phyloP scores from a whole-genome alignment of 192 early-diverging fungal genomes.

The Geosiphon pyriformis region DNA sequence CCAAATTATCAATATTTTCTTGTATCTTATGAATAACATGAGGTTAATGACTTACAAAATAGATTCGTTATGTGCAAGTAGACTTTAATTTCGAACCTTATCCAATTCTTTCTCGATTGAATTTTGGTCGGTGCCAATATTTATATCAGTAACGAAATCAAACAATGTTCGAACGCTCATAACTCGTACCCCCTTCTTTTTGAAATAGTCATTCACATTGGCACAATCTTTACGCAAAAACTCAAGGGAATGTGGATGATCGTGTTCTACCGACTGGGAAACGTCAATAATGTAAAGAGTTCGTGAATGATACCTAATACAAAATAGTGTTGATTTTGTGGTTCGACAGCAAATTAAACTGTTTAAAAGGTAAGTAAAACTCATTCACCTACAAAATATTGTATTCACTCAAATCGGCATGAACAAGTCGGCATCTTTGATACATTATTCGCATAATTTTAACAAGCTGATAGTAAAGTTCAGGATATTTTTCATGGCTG shows the following conservation, averaged over 20 bases:
- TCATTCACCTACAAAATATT: slow-evolving; percentile 71
- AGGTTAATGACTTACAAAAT: no score
- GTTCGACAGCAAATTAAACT: slow-evolving; percentile 13
- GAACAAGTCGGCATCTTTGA: slow-evolving; percentile 88
- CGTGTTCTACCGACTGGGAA: slow-evolving; percentile 97
- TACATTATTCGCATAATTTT: slow-evolving; percentile 89
- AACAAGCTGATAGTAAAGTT: slow-evolving; percentile 78
- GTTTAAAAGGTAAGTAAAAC: slow-evolving; percentile 3
- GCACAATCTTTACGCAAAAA: slow-evolving; percentile 93
- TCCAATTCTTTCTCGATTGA: slow-evolving; percentile 67
- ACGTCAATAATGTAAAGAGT: slow-evolving; percentile 93
- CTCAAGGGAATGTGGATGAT: slow-evolving; percentile 94
- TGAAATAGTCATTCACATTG: slow-evolving; percentile 92
- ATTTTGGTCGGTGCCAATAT: slow-evolving; percentile 53
- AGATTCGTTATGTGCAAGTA: no score
- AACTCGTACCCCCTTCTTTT: slow-evolving; percentile 64
- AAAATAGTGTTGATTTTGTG: not conserved
- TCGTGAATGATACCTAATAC: slow-evolving; percentile 66
- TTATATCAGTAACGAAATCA: slow-evolving; percentile 73
- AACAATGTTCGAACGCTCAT: slow-evolving; percentile 83
- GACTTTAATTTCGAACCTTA: no score
- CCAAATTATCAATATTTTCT: no score
- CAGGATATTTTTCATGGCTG: slow-evolving; percentile 61
- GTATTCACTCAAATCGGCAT: slow-evolving; percentile 97
- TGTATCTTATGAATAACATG: no score